Evolutionary conservation across 2,329 filamentous ascomycete species (phyloP).

Genomic region (Pseudocercospora eumusae): DNA sequence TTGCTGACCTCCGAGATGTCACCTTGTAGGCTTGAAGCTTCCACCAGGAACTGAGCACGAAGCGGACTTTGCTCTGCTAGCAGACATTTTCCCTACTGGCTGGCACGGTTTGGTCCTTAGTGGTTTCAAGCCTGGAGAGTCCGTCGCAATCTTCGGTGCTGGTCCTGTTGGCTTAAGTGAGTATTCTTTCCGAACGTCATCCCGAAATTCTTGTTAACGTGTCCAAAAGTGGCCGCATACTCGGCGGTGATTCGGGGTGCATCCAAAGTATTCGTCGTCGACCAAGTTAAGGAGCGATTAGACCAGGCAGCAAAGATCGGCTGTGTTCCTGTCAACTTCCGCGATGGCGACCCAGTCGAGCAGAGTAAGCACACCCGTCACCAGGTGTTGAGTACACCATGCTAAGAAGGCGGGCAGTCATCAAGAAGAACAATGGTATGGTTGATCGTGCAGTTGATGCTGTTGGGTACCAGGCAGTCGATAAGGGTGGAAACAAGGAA

Average conservation of each 20-base stretch:
- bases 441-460: slow-evolving; percentile 63
- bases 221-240: slow-evolving; percentile 58
- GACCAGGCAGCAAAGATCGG: slow-evolving; percentile 63
- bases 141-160: slow-evolving; percentile 61
- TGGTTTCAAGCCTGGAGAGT: slow-evolving; percentile 62
- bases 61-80: slow-evolving; percentile 58
- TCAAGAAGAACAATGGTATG: slow-evolving; percentile 22
- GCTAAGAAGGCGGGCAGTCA: slow-evolving; percentile 14
- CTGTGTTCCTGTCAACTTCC: slow-evolving; percentile 62
- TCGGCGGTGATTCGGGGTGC: slow-evolving; percentile 63
- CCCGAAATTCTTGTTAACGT: not conserved
- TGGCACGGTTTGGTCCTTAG: slow-evolving; percentile 59
- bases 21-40: slow-evolving; percentile 60
- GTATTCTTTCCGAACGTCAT: not conserved
- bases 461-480: slow-evolving; percentile 66
- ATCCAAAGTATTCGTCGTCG: slow-evolving; percentile 62
- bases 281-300: slow-evolving; percentile 62
- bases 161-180: slow-evolving; percentile 62
- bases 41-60: slow-evolving; percentile 63
- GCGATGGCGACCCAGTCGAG: slow-evolving; percentile 59
- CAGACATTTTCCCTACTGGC: slow-evolving; percentile 50
- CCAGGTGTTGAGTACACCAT: not conserved
- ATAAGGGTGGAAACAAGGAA: slow-evolving; percentile 58
- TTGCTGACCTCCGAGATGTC: no score
- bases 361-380: slow-evolving; percentile 43